These are phyloP conservation scores for Penicillium sp. DNA, from an alignment of 2,329 filamentous ascomycete genomes.

Conservation along the genomic window DNA sequence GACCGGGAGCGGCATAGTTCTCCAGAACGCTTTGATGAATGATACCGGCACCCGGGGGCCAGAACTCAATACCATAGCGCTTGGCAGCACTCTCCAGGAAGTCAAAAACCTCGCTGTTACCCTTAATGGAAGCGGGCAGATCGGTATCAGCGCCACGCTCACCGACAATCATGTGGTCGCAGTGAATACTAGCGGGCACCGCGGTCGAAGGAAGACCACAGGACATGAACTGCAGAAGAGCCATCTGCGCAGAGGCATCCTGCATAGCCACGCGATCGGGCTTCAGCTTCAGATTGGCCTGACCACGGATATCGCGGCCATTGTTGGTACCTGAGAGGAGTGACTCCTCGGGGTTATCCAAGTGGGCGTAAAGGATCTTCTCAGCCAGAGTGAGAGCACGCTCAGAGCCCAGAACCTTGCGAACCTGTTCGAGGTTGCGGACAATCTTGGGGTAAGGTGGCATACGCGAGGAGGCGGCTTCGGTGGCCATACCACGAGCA, in stretches of 20 bases:
- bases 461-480: constrained; percentile 53
- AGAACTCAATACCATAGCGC: constrained; percentile 93
- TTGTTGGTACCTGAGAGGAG: constrained; percentile 79
- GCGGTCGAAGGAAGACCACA: constrained; percentile 86
- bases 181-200: constrained; percentile 96
- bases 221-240: constrained; percentile 96
- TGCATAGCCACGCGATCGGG: constrained; percentile 98
- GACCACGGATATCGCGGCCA: constrained; percentile 78
- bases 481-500: constrained; percentile 37
- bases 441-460: constrained; percentile 83
- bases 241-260: constrained; percentile 98
- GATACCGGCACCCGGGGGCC: constrained; percentile 89
- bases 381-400: constrained; percentile 80
- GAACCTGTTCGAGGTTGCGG: constrained; percentile 71
- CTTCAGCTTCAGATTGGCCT: constrained; percentile 92
- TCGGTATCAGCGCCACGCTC: constrained; percentile 86
- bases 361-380: constrained; percentile 96
- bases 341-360: constrained; percentile 85
- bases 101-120: constrained; percentile 96
- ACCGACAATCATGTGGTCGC: constrained; percentile 97
- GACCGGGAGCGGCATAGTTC: constrained; percentile 93
- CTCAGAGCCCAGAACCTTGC: constrained; percentile 64
- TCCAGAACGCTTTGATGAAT: constrained; percentile 98
- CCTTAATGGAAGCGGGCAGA: constrained; percentile 77
- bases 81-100: constrained; percentile 90